Evolutionary conservation across 495 filamentous ascomycete species (phyloP).

Genomic region (Penicillium psychrofluorescens): DNA sequence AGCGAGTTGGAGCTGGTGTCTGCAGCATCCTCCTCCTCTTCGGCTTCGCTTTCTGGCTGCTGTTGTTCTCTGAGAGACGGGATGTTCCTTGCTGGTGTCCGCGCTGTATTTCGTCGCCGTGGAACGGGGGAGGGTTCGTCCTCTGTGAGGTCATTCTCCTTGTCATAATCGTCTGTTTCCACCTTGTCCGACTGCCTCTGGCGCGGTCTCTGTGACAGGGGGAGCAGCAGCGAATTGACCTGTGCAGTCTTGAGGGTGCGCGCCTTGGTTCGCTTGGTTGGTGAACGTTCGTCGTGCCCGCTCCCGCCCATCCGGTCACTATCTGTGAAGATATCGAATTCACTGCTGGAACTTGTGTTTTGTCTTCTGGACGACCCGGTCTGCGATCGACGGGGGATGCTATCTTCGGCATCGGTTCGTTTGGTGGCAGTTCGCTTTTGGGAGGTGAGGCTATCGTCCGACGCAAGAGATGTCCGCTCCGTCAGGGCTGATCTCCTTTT

Average conservation of each 20-base stretch:
- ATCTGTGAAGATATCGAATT: slow-evolving; percentile 31
- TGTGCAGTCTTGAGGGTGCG: slow-evolving; percentile 22
- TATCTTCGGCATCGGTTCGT: background rate
- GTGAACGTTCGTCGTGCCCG: slow-evolving; percentile 4
- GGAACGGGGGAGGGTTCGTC: slow-evolving; percentile 1
- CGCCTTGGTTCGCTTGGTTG: slow-evolving; percentile 15
- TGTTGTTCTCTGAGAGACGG: too few species aligned
- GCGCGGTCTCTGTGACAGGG: slow-evolving; percentile 15
- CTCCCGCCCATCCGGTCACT: slow-evolving; percentile 12
- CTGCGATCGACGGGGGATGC: background rate
- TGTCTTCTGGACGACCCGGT: slow-evolving; percentile 3
- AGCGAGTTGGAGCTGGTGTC: slow-evolving; percentile 23
- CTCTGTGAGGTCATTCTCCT: slow-evolving; percentile 35
- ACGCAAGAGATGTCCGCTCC: background rate
- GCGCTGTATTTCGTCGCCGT: slow-evolving; percentile 5
- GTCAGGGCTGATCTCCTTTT: too few species aligned
- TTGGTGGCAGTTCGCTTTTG: background rate
- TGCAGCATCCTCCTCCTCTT: slow-evolving; percentile 4
- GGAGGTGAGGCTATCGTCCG: background rate
- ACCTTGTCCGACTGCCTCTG: slow-evolving; percentile 18
- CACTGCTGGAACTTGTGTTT: slow-evolving; percentile 8
- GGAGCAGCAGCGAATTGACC: slow-evolving; percentile 31
- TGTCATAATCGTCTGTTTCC: slow-evolving; percentile 31
- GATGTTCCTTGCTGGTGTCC: slow-evolving; percentile 6
- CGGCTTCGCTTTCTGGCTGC: too few species aligned